Evolutionary conservation across 768 basidiomycete genomes (phyloP).

Genomic region (Amanita subjunquillea): DNA sequence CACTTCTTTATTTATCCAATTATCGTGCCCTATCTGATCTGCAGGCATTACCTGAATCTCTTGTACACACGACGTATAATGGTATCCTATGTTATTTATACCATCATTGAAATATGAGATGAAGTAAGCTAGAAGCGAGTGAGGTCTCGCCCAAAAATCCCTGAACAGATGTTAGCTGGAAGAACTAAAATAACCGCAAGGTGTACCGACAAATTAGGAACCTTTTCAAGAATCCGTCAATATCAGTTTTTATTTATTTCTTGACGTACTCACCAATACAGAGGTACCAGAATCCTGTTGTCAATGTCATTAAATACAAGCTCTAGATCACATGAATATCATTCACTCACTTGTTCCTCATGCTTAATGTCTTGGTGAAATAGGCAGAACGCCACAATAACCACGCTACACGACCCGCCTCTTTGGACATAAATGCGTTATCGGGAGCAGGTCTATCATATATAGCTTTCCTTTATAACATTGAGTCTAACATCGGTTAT

Average conservation of each 20-base stretch:
- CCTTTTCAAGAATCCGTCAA: conserved; percentile 23
- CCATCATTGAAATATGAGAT: neutral
- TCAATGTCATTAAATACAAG: neutral
- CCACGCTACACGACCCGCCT: conserved; percentile 66
- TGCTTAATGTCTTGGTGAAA: conserved; percentile 66
- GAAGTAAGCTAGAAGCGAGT: conserved; percentile 46
- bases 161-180: conserved; percentile 19
- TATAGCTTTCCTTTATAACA: conserved; percentile 54
- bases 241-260: conserved; percentile 1
- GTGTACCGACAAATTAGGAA: conserved; percentile 53
- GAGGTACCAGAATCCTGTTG: conserved; percentile 50
- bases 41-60: no score
- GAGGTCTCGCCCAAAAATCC: conserved; percentile 70
- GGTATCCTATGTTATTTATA: neutral
- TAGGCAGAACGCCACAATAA: conserved; percentile 76
- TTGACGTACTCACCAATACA: conserved; percentile 42
- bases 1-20: no score
- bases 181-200: conserved; percentile 3
- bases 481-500: neutral
- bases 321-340: neutral
- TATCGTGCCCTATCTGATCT: no score
- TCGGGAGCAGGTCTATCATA: conserved; percentile 53
- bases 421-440: conserved; percentile 36
- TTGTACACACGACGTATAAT: no score
- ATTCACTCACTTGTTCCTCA: conserved; percentile 53